Evolutionary conservation across 495 filamentous ascomycete genomes (phyloP).

Genomic region (Corynascus novoguineensis): DNA sequence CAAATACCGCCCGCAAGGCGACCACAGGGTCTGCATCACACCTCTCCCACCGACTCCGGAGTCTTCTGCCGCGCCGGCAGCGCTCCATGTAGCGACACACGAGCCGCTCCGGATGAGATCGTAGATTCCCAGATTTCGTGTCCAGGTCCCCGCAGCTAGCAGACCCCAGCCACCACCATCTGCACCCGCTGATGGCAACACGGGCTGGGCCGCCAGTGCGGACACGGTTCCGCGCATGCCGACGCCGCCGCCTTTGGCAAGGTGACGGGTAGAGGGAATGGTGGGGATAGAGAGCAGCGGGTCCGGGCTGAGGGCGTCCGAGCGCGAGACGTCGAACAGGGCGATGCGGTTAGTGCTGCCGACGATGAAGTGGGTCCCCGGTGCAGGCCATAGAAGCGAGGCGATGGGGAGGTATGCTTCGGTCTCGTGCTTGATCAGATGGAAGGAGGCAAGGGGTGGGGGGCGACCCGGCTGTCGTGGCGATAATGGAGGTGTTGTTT

Average conservation of each 20-base stretch:
- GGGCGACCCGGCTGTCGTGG: slow-evolving; percentile 37
- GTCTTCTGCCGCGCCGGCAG: slow-evolving; percentile 37
- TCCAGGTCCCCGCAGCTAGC: slow-evolving; percentile 79
- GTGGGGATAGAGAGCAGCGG: slow-evolving; percentile 63
- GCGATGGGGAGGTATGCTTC: slow-evolving; percentile 74
- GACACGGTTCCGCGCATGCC: slow-evolving; percentile 84
- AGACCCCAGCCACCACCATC: slow-evolving; percentile 33
- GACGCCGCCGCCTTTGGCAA: slow-evolving; percentile 60
- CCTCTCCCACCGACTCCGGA: slow-evolving; percentile 55
- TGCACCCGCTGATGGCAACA: slow-evolving; percentile 6
- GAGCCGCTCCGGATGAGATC: slow-evolving; percentile 60
- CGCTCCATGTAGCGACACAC: slow-evolving; percentile 60
- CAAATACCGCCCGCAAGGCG: slow-evolving; percentile 79
- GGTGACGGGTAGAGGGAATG: slow-evolving; percentile 67
- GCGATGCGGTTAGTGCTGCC: slow-evolving; percentile 69
- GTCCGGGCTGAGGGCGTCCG: slow-evolving; percentile 43
- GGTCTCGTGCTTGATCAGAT: slow-evolving; percentile 64
- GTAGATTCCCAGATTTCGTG: slow-evolving; percentile 70
- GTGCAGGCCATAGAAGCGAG: slow-evolving; percentile 62
- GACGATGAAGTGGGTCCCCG: slow-evolving; percentile 60
- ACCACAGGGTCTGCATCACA: slow-evolving; percentile 72
- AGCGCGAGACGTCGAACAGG: slow-evolving; percentile 68
- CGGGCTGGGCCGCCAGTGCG: slow-evolving; percentile 46
- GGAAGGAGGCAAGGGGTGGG: slow-evolving; percentile 55
- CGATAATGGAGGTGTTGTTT: slow-evolving; percentile 11